phyloP scores from a whole-genome alignment of 345 rosid species.

The Citropsis articulata region DNA sequence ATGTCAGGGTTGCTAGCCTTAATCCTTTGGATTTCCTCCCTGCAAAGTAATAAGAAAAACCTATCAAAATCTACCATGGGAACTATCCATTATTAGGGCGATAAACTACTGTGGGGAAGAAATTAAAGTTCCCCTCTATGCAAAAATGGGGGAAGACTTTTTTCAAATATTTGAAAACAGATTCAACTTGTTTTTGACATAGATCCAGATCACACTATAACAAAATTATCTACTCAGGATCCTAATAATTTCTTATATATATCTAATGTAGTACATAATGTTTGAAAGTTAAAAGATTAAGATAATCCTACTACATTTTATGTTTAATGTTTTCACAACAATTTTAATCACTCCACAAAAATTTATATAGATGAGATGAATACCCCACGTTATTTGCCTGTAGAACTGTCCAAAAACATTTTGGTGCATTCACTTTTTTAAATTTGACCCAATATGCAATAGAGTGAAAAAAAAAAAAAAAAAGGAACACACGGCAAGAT shows the following conservation, averaged over 20 bases:
- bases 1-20: constrained; percentile 93
- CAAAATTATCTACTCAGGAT: no score
- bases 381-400: background rate
- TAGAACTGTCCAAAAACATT: no score
- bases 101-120: no score
- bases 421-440: background rate
- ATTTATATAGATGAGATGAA: background rate
- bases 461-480: background rate
- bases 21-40: constrained; percentile 98
- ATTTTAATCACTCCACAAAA: background rate
- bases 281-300: no score
- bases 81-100: no score
- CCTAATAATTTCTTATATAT: no score
- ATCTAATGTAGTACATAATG: no score
- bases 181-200: background rate
- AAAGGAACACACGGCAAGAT: background rate
- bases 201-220: background rate
- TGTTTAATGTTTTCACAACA: background rate
- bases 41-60: constrained; percentile 18
- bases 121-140: no score
- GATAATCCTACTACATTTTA: no score
- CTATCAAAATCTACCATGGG: background rate
- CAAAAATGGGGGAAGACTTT: no score
- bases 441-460: no score
- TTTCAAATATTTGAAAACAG: no score